These are phyloP conservation scores for Pseudonitzschia multiseries DNA, from an alignment of 108 stramenopile genomes.

Conservation along the genomic window DNA sequence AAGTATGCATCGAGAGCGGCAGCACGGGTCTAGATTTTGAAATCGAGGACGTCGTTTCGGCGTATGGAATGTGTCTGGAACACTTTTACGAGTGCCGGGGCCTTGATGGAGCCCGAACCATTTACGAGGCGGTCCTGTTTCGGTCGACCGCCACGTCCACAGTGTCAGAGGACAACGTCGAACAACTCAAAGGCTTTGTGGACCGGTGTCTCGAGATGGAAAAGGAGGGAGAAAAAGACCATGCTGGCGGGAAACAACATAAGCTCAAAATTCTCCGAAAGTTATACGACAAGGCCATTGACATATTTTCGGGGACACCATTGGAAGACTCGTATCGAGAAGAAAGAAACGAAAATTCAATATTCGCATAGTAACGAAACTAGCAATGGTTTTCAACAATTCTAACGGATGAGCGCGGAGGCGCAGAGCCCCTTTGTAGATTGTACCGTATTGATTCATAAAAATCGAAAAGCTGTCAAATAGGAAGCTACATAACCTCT, in stretches of 20 bases:
- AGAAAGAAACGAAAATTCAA: constrained; percentile 24
- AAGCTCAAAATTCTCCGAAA: constrained; percentile 24
- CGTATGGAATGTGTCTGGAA: constrained; percentile 45
- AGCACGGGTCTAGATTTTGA: constrained; percentile 36
- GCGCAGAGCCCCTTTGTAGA: too few species aligned
- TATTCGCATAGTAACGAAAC: constrained; percentile 12
- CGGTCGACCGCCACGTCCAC: constrained; percentile 43
- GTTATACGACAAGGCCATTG: constrained; percentile 59
- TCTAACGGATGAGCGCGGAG: too few species aligned
- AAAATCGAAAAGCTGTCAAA: too few species aligned
- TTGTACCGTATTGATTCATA: too few species aligned
- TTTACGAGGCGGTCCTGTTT: constrained; percentile 62
- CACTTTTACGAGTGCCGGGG: constrained; percentile 30
- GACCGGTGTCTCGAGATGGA: constrained; percentile 31
- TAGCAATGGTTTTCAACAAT: too few species aligned
- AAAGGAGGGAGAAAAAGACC: neutral
- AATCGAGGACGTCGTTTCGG: constrained; percentile 26
- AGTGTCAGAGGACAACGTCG: constrained; percentile 25
- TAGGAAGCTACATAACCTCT: too few species aligned
- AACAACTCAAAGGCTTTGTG: constrained; percentile 56
- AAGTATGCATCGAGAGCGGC: constrained; percentile 22
- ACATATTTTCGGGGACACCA: constrained; percentile 42
- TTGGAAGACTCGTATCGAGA: constrained; percentile 35
- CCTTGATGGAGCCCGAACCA: constrained; percentile 41
- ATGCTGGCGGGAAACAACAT: constrained; percentile 5